Conservation (phyloP, 1,139 yeast genomes). For the Lodderomyces margitis region DNA sequence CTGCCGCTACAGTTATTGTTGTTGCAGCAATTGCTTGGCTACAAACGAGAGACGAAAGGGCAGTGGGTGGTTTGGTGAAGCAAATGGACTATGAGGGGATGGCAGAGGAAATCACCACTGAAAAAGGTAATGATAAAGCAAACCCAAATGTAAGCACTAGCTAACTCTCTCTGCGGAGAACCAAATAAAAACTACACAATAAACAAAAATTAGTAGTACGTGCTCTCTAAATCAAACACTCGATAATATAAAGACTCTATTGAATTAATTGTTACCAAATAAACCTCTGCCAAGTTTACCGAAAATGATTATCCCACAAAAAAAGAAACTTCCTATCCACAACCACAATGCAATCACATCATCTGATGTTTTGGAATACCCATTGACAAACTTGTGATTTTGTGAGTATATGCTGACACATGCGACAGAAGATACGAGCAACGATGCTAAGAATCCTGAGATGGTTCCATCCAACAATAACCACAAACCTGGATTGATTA, state of each 20-base stretch:
- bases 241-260: not conserved
- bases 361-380: conserved; percentile 16
- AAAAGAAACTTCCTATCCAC: conserved; percentile 62
- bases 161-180: too few species aligned
- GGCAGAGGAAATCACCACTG: too few species aligned
- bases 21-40: conserved; percentile 26
- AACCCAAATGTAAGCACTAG: too few species aligned
- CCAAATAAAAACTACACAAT: too few species aligned
- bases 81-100: not conserved
- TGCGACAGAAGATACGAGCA: conserved; percentile 39
- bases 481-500: conserved; percentile 81
- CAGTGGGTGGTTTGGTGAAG: conserved; percentile 36
- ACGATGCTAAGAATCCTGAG: conserved; percentile 57
- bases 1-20: conserved; percentile 25
- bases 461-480: conserved; percentile 71
- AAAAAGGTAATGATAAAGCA: too few species aligned
- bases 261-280: conserved; percentile 19
- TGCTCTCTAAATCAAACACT: too few species aligned
- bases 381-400: conserved; percentile 22
- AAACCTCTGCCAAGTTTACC: conserved; percentile 70
- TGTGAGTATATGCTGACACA: conserved; percentile 37
- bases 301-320: conserved; percentile 65
- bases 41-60: conserved; percentile 44
- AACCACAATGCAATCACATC: conserved; percentile 41
- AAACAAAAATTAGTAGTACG: too few species aligned